Evolutionary conservation across 495 filamentous ascomycete genomes (phyloP).

Genomic region (Penicillium nucicola): DNA sequence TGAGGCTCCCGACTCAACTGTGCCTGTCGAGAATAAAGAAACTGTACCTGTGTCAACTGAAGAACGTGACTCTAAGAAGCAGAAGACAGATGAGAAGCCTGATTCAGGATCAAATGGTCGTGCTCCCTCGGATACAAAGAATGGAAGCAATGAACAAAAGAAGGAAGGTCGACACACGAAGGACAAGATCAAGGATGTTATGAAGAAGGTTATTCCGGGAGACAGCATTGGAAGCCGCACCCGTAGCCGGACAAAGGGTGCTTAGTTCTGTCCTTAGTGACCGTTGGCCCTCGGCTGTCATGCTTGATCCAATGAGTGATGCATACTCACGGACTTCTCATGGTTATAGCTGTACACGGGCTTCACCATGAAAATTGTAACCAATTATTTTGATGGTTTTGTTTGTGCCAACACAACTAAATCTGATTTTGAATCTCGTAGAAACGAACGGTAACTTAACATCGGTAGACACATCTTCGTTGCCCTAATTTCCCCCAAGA

Average conservation of each 20-base stretch:
- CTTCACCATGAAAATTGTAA: not conserved
- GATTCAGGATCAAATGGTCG: conserved; percentile 13
- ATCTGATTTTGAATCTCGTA: no score
- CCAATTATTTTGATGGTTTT: not conserved
- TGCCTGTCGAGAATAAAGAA: conserved; percentile 7
- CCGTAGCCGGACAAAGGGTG: conserved; percentile 38
- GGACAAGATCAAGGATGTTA: conserved; percentile 31
- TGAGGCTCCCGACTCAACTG: not conserved
- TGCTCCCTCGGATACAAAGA: not conserved
- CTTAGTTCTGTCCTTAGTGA: conserved; percentile 1
- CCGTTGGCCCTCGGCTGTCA: not conserved
- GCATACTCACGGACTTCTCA: not conserved
- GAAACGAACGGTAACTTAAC: no score
- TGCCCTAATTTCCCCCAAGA: not conserved
- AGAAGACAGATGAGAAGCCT: conserved; percentile 21
- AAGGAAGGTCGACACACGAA: conserved; percentile 35
- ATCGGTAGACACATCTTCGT: no score
- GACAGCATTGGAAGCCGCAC: conserved; percentile 42
- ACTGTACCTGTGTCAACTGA: conserved; percentile 6
- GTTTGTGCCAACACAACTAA: no score
- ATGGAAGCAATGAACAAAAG: conserved; percentile 22
- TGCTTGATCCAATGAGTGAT: not conserved
- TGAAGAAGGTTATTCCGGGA: conserved; percentile 28
- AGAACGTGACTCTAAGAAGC: conserved; percentile 27
- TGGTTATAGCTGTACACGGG: not conserved